Base-by-base conservation (phyloP, 2,329 filamentous ascomycete species). In the Epicoccum sorghinum region DNA sequence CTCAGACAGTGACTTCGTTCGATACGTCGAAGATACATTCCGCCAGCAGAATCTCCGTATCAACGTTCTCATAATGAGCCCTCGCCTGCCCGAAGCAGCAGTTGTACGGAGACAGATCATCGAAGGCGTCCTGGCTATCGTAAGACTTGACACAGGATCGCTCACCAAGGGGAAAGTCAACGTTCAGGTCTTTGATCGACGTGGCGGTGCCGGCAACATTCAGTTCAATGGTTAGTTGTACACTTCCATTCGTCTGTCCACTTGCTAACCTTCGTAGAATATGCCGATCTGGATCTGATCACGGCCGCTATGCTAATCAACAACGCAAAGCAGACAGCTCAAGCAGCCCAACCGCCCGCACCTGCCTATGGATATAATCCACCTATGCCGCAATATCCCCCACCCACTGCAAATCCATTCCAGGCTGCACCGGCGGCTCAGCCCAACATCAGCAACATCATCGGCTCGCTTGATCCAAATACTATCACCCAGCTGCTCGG, bases 101-200 rank as follows among this genome's bases (percentile, higher is more conserved):
- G 87, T 96, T n/a, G 85, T 97, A 47, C 87, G 91, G 62, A 84
- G 90, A 47, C 91, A 96, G 70, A 90, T 96, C 33, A 79, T 93
- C 9, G 93, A 98, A 73, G 93, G 95, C 14, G 93, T 97, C 1
- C 83, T 90, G 46, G 93, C 89, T 7, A 89, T 97, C 12, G 86
- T 91, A 4, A 88, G 91, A 65, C 82, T 98, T 12, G 87, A 89
- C 56, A 80, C 86, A 45, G 80, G 82, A 40, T 85, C 90, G 22
- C 89, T 96, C 67, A 80, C 82, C 30, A 83, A 83, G 1, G 86
- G 87, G 60, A 92, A 88, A 69, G 89, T 98, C 45, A 85, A 89
- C 0, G 78, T 97, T 3, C 90, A 93, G 65, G 85, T 96, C 5
- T 97, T 97, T 68, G 89, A 96, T 74, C 88, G 92, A 24, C 88